phyloP scores from a whole-genome alignment of 768 basidiomycete genomes.

The Suillus variegatus region DNA sequence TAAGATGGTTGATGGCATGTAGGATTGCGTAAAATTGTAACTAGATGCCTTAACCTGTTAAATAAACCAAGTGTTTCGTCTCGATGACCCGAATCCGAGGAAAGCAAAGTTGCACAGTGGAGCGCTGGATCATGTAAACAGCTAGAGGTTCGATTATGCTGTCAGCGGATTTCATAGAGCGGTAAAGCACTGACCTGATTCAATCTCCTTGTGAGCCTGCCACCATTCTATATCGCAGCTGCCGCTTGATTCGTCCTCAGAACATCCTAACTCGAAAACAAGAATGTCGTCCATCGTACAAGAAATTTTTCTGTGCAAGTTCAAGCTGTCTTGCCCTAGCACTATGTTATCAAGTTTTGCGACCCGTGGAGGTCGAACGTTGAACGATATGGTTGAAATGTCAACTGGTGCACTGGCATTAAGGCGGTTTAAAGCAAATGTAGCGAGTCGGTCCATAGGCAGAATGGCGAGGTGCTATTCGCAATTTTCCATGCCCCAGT shows the following conservation, averaged over 20 bases:
- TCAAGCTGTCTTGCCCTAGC: background rate
- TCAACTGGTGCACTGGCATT: background rate
- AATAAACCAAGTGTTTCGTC: background rate
- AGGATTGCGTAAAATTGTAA: background rate
- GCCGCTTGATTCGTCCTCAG: background rate
- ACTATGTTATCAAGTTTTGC: background rate
- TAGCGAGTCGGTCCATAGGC: background rate
- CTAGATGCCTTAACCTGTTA: background rate
- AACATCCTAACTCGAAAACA: background rate
- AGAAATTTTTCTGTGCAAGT: conserved; percentile 1
- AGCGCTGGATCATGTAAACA: background rate
- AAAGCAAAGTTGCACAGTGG: background rate
- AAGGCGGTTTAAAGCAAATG: background rate
- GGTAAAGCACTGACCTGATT: background rate
- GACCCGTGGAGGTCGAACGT: background rate
- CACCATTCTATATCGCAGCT: background rate
- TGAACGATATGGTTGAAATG: background rate
- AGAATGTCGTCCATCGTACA: background rate
- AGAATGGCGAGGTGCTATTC: background rate
- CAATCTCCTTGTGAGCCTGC: background rate
- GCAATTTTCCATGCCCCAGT: too few relatives aligned
- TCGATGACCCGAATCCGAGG: background rate
- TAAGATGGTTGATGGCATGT: background rate
- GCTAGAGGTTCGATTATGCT: background rate
- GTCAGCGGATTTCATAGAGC: background rate